Evolutionary conservation across 2,329 filamentous ascomycete species (phyloP).

Genomic region (Monilinia fructigena): DNA sequence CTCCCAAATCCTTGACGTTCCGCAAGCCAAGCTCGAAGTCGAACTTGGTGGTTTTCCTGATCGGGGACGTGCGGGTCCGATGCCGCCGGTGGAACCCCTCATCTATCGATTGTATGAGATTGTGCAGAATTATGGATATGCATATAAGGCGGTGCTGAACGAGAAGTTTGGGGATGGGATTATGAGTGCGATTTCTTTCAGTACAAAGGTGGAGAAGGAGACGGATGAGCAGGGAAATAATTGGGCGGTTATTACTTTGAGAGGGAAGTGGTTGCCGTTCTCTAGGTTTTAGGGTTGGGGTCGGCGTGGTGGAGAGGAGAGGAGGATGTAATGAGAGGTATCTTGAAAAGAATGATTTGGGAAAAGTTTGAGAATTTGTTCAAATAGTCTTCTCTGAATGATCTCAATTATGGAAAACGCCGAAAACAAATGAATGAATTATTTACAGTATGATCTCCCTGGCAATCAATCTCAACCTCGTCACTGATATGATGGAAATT

Average conservation of each 20-base stretch:
- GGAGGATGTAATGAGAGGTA: not conserved
- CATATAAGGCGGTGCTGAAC: slow-evolving; percentile 91
- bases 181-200: slow-evolving; percentile 93
- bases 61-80: slow-evolving; percentile 73
- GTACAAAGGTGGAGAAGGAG: slow-evolving; percentile 91
- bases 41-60: slow-evolving; percentile 76
- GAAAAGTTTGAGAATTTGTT: too few relatives aligned
- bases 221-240: slow-evolving; percentile 75
- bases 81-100: slow-evolving; percentile 81
- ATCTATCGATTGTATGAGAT: slow-evolving; percentile 93
- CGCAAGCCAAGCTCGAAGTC: slow-evolving; percentile 53
- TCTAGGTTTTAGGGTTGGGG: slow-evolving; percentile 14
- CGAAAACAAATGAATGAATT: slow-evolving; percentile 4
- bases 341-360: not conserved
- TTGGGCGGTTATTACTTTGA: slow-evolving; percentile 86
- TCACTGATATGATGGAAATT: not conserved
- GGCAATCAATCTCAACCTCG: not conserved
- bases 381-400: not conserved
- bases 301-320: not conserved
- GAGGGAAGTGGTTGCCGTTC: slow-evolving; percentile 65
- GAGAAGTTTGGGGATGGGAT: slow-evolving; percentile 95
- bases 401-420: not conserved
- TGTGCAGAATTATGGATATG: slow-evolving; percentile 94
- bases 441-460: not conserved
- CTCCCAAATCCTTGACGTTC: slow-evolving; percentile 61